Percentiles rank a stretch among this genome's conserved stretches.
Conservation (phyloP, 148 eudicot genomes). For the Limonium bicolor region DNA sequence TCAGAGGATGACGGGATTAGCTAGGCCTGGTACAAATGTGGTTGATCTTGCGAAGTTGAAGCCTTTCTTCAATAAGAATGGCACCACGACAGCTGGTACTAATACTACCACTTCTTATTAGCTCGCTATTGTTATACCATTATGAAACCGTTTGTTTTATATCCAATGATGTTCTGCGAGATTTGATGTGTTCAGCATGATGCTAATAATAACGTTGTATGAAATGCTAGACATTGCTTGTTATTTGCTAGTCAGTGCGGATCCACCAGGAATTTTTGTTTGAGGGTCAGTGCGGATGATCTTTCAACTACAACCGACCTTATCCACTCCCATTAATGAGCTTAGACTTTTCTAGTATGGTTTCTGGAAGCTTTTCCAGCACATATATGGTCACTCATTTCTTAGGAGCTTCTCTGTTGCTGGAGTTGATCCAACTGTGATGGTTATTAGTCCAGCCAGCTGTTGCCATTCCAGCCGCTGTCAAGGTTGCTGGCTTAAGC, state of each 20-base stretch:
- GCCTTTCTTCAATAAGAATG: conserved; percentile 64
- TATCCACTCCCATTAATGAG: neutral
- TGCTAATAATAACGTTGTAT: too few species aligned
- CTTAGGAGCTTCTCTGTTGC: conserved; percentile 8
- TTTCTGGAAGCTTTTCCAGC: too few species aligned
- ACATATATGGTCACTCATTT: neutral
- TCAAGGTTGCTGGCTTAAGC: conserved; percentile 1
- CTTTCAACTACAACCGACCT: conserved; percentile 55
- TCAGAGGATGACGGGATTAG: conserved; percentile 77
- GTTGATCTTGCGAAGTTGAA: conserved; percentile 55
- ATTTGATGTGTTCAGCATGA: conserved; percentile 73
- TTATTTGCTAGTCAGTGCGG: conserved; percentile 28
- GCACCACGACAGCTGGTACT: conserved; percentile 84
- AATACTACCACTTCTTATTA: too few species aligned
- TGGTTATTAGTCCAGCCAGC: conserved; percentile 20
- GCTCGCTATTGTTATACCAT: too few species aligned
- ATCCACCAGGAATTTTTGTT: conserved; percentile 73
- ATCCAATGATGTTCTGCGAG: conserved; percentile 73
- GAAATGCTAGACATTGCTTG: too few species aligned
- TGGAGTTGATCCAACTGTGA: conserved; percentile 4
- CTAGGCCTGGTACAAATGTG: conserved; percentile 42
- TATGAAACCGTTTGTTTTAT: too few species aligned
- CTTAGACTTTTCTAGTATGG: neutral
- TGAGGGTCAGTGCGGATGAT: conserved; percentile 82
- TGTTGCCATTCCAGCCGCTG: conserved; percentile 6